Base-by-base conservation (phyloP, 768 basidiomycete genomes). In the Cubamyces lactineus region DNA sequence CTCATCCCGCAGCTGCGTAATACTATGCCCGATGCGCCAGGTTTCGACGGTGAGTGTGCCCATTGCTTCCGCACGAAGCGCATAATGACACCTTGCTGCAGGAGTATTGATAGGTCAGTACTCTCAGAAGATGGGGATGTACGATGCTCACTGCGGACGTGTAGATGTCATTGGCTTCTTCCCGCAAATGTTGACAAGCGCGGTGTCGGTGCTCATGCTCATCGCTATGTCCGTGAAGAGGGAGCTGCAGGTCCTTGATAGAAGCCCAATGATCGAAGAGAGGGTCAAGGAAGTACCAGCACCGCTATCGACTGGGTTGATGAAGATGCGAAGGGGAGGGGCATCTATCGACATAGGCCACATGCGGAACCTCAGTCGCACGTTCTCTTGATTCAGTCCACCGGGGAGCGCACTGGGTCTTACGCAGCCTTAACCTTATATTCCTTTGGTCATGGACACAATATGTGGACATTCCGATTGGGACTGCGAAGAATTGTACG, bases 21-120 rank as follows among this genome's bases (percentile, higher is more conserved):
- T 53, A 77, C 80, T 23, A 85, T 86, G 84, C 84, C 84, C 23
- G 83, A 85, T 69, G 82, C 81, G 6, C 84, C 84, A 26, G 84
- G 78, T 2, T 72, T 82, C 24, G 83, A 84, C 43, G 76, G 77
- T 73, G 56, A 64, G 72, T 61, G 4, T 56, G 21, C 6, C 40
- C n/a, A 23, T 30, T 30, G 19, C 39, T 48, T 41, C 30, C 5
- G 34, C 17, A 8, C n/a, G 2, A 23, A 2, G 15, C 12, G 41
- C 42, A 41, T 43, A 50, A 64, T 55, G 51, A 68, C 49, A 53
- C 47, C n/a, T 54, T 53, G 17, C 26, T 46, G 21, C 42, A 82
- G 82, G 82, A 53, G 78, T 82, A 16, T 70, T 83, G 19, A 79
- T 83, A 51, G 82, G 82, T 83, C 70, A 52, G 74, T 66, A 8